Percentiles rank a stretch among this genome's conserved stretches.
Evolutionary conservation across 2,329 filamentous ascomycete species (phyloP).

Genomic region (Penicillium expansum): DNA sequence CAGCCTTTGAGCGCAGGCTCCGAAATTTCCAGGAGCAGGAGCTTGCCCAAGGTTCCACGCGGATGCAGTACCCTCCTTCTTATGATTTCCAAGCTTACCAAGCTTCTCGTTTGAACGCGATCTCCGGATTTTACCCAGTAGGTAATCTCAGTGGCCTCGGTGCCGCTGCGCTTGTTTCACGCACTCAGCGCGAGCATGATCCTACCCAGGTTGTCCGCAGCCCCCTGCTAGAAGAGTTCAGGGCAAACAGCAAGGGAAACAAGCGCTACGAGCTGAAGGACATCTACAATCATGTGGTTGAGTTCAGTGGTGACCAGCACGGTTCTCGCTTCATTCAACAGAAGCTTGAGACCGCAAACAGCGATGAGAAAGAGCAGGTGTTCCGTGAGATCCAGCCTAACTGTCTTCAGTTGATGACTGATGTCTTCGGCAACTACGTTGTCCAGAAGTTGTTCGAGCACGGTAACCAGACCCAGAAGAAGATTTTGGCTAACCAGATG

Average conservation of each 20-base stretch:
- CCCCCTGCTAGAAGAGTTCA: slow-evolving; percentile 74
- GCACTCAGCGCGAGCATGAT: slow-evolving; percentile 57
- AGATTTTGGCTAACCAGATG: slow-evolving; percentile 80
- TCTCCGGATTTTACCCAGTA: slow-evolving; percentile 40
- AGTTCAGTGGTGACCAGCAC: slow-evolving; percentile 94
- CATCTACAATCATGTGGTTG: slow-evolving; percentile 82
- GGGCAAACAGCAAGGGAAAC: slow-evolving; percentile 67
- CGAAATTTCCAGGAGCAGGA: slow-evolving; percentile 48
- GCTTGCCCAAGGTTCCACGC: slow-evolving; percentile 28
- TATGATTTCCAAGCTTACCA: slow-evolving; percentile 38
- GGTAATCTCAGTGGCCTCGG: slow-evolving; percentile 31
- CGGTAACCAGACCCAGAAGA: slow-evolving; percentile 91
- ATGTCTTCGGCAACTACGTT: slow-evolving; percentile 97
- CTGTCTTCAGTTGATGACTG: slow-evolving; percentile 83
- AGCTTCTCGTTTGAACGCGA: slow-evolving; percentile 31
- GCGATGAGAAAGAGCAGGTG: slow-evolving; percentile 88
- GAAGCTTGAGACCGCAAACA: slow-evolving; percentile 88
- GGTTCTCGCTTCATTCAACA: slow-evolving; percentile 94
- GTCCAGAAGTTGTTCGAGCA: slow-evolving; percentile 98
- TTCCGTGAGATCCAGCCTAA: slow-evolving; percentile 86
- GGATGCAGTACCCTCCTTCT: slow-evolving; percentile 30
- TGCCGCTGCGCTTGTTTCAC: slow-evolving; percentile 38
- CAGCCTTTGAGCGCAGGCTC: slow-evolving; percentile 50
- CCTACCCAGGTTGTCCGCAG: slow-evolving; percentile 64
- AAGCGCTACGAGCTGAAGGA: slow-evolving; percentile 82